Conservation (phyloP, 2,329 filamentous ascomycete genomes). For the Colletotrichum aenigma region DNA sequence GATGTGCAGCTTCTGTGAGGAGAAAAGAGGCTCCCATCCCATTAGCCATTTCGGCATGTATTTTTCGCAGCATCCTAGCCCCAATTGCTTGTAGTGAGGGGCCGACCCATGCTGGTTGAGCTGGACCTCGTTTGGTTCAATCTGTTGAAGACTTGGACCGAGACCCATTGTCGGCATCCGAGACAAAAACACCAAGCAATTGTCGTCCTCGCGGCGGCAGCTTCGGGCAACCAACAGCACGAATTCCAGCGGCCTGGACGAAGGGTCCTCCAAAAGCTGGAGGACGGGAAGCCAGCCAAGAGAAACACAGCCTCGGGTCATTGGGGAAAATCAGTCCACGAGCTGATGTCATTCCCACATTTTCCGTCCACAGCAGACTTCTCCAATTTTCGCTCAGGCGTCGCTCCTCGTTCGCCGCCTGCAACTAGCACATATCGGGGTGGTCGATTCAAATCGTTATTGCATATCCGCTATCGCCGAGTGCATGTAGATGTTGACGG, state of each 20-base stretch:
- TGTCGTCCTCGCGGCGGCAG: not conserved
- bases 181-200: not conserved
- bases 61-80: not conserved
- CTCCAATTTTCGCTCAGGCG: not conserved
- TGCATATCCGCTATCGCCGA: not conserved
- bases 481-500: not conserved
- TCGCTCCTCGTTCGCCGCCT: not conserved
- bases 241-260: not conserved
- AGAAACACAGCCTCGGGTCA: not conserved
- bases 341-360: constrained; percentile 18
- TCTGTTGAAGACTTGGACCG: not conserved
- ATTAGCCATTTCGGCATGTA: not conserved
- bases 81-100: not conserved
- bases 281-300: not conserved
- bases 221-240: not conserved
- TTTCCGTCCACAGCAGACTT: not conserved
- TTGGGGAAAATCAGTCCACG: constrained; percentile 10
- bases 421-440: not conserved
- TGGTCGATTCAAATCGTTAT: not conserved
- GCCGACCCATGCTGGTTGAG: not conserved
- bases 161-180: not conserved
- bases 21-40: not conserved
- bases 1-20: not conserved
- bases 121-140: not conserved
- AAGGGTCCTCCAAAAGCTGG: not conserved